Evolutionary conservation across 805 yeast species (phyloP).

Genomic region (Kazachstania taianensis): DNA sequence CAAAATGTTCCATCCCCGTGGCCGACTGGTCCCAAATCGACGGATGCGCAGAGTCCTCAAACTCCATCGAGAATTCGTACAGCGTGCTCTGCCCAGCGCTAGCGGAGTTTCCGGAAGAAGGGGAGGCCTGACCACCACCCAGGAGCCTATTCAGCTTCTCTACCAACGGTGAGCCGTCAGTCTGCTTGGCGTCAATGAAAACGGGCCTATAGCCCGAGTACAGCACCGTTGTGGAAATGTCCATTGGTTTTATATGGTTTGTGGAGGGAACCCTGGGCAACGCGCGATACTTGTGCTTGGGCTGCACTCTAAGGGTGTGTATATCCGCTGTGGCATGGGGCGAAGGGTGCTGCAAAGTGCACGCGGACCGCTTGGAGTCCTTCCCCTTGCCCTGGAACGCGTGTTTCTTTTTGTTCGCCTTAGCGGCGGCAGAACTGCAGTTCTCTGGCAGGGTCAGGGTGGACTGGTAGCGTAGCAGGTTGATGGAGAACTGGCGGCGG

Average conservation of each 20-base stretch:
- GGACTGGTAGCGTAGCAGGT: constrained; percentile 4
- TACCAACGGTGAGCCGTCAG: not conserved
- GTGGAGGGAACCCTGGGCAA: constrained; percentile 26
- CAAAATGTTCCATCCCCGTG: constrained; percentile 28
- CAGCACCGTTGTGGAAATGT: constrained; percentile 17
- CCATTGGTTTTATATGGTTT: constrained; percentile 16
- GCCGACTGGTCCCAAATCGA: constrained; percentile 30
- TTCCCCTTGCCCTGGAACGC: not conserved
- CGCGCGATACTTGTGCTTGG: constrained; percentile 18
- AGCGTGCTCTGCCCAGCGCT: constrained; percentile 9
- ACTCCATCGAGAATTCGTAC: constrained; percentile 25
- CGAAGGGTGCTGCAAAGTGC: constrained; percentile 2
- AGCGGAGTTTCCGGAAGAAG: not conserved
- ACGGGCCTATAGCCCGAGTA: constrained; percentile 28
- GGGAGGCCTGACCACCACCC: no score
- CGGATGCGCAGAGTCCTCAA: constrained; percentile 10
- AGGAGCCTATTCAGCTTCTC: not conserved
- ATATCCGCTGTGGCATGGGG: no score
- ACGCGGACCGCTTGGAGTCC: not conserved
- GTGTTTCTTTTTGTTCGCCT: not conserved
- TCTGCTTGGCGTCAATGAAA: constrained; percentile 10
- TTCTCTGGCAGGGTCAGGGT: not conserved
- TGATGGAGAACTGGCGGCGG: constrained; percentile 1
- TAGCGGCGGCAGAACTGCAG: no score
- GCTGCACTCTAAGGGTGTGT: constrained; percentile 2